phyloP scores from a whole-genome alignment of 139 green algal species.

The Limnomonas spitsbergensis region DNA sequence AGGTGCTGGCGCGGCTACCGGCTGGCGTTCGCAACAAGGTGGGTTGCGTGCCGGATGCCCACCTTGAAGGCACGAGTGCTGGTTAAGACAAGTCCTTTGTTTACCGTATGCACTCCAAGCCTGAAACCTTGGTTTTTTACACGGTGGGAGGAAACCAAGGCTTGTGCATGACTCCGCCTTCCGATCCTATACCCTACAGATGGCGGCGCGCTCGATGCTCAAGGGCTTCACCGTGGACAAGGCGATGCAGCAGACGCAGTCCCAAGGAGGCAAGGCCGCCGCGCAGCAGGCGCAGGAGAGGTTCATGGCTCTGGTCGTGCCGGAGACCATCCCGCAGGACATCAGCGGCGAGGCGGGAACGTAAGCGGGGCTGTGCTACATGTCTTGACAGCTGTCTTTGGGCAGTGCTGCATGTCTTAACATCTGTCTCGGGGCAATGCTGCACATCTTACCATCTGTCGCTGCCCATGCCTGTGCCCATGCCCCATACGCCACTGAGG shows the following conservation, averaged over 20 bases:
- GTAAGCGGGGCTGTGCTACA: not conserved
- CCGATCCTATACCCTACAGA: no score
- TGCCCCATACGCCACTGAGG: no score
- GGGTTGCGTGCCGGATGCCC: not conserved
- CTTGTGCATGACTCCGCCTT: no score
- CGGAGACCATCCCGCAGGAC: conserved; percentile 5
- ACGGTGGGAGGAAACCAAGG: no score
- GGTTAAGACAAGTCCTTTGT: no score
- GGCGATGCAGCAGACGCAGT: not conserved
- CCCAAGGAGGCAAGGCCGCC: not conserved
- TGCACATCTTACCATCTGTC: no score
- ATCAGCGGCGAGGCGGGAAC: not conserved
- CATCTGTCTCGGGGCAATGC: no score
- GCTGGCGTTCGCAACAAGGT: not conserved
- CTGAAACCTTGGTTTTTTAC: no score
- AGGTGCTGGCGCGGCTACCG: conserved; percentile 7
- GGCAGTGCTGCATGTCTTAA: not conserved
- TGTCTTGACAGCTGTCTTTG: not conserved
- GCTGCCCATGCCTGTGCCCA: no score
- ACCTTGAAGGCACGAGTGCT: no score
- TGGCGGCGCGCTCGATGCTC: conserved; percentile 19
- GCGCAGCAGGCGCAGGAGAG: conserved; percentile 2
- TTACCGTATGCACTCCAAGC: no score
- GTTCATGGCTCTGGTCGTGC: conserved; percentile 25
- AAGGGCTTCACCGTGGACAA: conserved; percentile 22